Conservation (phyloP, 257 asterid genomes). For the Solanum piurae region DNA sequence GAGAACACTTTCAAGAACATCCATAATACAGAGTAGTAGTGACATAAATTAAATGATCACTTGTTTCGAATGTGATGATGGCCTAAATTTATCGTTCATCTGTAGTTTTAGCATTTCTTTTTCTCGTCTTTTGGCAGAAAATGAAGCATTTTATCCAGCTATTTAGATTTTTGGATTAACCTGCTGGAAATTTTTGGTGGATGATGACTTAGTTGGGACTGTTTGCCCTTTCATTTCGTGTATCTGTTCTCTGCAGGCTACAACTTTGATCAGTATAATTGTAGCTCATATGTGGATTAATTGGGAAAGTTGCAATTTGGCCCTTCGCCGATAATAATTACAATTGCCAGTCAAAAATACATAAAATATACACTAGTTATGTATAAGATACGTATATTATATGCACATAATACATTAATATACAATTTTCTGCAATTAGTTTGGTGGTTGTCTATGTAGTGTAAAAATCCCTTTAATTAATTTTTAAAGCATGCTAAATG, state of each 20-base stretch:
- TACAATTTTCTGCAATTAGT: not conserved
- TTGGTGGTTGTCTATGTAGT: not conserved
- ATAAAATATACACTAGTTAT: not conserved
- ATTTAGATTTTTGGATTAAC: not conserved
- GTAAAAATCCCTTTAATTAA: not conserved
- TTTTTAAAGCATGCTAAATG: not conserved
- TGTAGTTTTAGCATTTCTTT: not conserved
- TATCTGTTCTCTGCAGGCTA: not conserved
- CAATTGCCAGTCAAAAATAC: not conserved
- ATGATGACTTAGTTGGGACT: not conserved
- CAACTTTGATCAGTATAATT: not conserved
- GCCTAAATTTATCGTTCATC: not conserved
- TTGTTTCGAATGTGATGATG: not conserved
- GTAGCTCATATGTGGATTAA: not conserved
- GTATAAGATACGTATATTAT: not conserved
- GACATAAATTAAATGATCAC: not conserved
- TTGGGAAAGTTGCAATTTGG: not conserved
- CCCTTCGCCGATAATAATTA: not conserved
- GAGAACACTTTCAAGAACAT: not conserved
- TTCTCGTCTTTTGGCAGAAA: not conserved
- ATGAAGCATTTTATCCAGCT: not conserved
- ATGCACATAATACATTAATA: not conserved
- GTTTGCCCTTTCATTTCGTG: not conserved
- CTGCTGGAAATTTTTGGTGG: not conserved
- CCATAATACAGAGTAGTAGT: not conserved